Evolutionary conservation across 83 land plant genomes (phyloP).

Genomic region (Isoetes engelmannii): DNA sequence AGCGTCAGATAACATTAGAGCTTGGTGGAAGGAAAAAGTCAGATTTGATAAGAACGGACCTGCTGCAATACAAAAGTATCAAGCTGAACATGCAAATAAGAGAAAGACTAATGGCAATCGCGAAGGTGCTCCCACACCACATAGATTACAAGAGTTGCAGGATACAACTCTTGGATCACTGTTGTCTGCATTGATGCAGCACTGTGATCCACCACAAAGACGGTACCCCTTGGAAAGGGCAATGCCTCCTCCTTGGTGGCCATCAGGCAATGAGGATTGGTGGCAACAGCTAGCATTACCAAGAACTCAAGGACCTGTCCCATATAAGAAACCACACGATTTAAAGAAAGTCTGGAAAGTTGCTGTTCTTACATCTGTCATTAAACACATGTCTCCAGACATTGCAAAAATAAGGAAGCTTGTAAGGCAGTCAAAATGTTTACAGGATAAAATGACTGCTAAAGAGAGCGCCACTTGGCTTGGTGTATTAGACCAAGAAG

Average conservation of each 20-base stretch:
- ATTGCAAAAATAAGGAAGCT: conserved; percentile 32
- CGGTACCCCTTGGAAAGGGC: conserved; percentile 31
- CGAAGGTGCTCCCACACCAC: conserved; percentile 11
- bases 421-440: conserved; percentile 30
- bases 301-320: conserved; percentile 45
- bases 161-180: conserved; percentile 33
- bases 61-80: conserved; percentile 42
- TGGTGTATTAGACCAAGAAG: conserved; percentile 25
- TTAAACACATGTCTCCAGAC: conserved; percentile 55
- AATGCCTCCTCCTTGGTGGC: conserved; percentile 37
- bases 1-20: conserved; percentile 46
- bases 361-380: conserved; percentile 32
- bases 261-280: conserved; percentile 35
- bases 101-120: conserved; percentile 18
- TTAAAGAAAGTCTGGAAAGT: conserved; percentile 36
- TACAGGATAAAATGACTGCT: conserved; percentile 43
- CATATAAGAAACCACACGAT: conserved; percentile 84
- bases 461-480: conserved; percentile 36
- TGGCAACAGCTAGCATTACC: conserved; percentile 19
- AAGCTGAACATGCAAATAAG: conserved; percentile 30
- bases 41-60: conserved; percentile 60
- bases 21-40: conserved; percentile 84
- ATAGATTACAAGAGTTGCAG: conserved; percentile 28
- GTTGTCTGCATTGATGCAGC: conserved; percentile 35
- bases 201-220: conserved; percentile 35